Conservation (phyloP, 345 rosid species). For the Camelina hispida region DNA sequence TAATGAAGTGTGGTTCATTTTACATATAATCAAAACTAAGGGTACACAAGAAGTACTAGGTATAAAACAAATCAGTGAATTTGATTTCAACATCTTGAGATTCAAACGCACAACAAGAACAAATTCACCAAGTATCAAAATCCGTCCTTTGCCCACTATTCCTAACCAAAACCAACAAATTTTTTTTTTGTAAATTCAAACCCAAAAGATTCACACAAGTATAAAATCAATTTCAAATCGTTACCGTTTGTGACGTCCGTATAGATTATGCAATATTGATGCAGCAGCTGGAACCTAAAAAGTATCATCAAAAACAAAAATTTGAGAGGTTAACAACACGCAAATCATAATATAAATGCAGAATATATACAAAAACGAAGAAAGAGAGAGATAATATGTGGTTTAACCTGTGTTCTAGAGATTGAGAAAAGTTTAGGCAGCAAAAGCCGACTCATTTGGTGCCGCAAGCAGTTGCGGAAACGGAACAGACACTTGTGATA, state of each 20-base stretch:
- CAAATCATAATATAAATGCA: not conserved
- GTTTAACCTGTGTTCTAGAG: constrained; percentile 40
- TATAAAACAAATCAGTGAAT: not conserved
- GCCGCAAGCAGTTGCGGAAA: constrained; percentile 4
- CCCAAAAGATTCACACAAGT: not conserved
- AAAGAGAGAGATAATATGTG: not conserved
- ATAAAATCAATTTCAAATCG: constrained; percentile 5
- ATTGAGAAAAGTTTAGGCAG: constrained; percentile 37
- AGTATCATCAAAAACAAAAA: not conserved
- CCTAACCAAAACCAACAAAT: not conserved
- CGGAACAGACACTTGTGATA: not conserved
- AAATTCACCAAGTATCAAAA: constrained; percentile 21
- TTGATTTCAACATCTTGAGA: constrained; percentile 15
- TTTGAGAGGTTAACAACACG: not conserved
- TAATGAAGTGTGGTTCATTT: not conserved
- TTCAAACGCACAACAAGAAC: constrained; percentile 2
- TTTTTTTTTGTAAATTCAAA: not conserved
- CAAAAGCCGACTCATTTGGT: constrained; percentile 47
- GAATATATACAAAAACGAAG: not conserved
- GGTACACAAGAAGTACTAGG: not conserved
- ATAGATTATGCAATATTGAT: constrained; percentile 44
- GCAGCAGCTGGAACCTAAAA: constrained; percentile 53
- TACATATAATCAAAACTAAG: not conserved
- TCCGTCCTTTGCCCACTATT: constrained; percentile 2
- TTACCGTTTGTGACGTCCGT: constrained; percentile 63